Conservation (phyloP, 495 filamentous ascomycete genomes). For the Talaromyces thailandensis region DNA sequence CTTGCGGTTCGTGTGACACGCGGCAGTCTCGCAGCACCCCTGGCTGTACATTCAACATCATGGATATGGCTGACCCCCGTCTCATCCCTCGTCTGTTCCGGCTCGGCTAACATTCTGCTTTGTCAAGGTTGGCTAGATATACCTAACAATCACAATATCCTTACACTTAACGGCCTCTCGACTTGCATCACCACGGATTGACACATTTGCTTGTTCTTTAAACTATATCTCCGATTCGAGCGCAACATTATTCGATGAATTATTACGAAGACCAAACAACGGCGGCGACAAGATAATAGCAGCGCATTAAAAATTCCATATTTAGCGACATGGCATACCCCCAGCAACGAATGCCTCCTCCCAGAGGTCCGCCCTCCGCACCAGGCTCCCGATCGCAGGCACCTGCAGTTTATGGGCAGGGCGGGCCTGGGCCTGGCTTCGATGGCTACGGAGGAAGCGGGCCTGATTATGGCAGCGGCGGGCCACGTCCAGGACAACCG, state of each 20-base stretch:
- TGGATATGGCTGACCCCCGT: background rate
- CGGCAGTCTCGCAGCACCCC: background rate
- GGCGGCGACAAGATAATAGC: background rate
- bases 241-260: background rate
- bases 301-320: background rate
- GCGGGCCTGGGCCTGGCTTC: background rate
- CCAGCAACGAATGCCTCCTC: slow-evolving; percentile 15
- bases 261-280: background rate
- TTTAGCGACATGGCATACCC: slow-evolving; percentile 3
- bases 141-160: background rate
- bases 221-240: background rate
- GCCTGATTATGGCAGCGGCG: background rate
- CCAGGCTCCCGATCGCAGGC: slow-evolving; percentile 1
- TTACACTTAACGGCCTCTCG: background rate
- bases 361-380: slow-evolving; percentile 8
- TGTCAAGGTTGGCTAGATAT: background rate
- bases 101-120: background rate
- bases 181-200: background rate
- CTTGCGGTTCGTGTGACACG: background rate
- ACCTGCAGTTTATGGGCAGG: background rate
- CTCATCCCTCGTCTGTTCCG: background rate
- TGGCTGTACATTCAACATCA: background rate
- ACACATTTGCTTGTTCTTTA: background rate
- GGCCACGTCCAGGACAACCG: background rate
- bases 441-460: background rate